Evolutionary conservation across 1,284 basidiomycete species (phyloP), one percentile per base, ranked within the genome.

Genomic region (Heterobasidion parviporum): DNA sequence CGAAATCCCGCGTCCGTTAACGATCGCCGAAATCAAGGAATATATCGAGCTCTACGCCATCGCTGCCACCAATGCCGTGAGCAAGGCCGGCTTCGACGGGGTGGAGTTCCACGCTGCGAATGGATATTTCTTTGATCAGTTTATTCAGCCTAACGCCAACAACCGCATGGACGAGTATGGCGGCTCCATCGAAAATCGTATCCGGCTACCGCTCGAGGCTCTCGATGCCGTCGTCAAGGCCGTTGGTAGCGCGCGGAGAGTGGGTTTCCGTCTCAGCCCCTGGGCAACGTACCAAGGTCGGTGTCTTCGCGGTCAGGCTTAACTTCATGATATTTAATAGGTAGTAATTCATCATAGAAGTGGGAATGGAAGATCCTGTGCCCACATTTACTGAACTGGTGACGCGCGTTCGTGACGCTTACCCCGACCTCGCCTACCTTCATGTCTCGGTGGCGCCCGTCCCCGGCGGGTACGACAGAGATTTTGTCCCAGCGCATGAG

Each of bases 91-190:
- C 4, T 70, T 70, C 55, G 70, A 72, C 52, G 69, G 69, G 26
- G 68, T 73, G 54, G 70, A 74, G 63, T 62, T 74, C 20, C 72
- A 73, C 57, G 64, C 62, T 52, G 71, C 72, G 15, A 72, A 75
- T 54, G 74, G 75, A 8, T 75, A 73, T 60, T 63, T 77, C 3
- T 49, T 73, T 45, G 70, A 72, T 61, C 69, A 74, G 60, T 77
- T 76, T 64, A 45, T 74, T 46, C 69, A 73, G 41, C 64, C 68
- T 50, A 61, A 63, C 1, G 62, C 72, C 48, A 85, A 85, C 70
- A 70, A 74, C 38, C 76, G 82, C 34, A 79, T 75, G 12, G 83
- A 87, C 67, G 68, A 73, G 50, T 87, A 82, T 63, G 82, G 83
- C 6, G 83, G 82, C 3, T 72, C 72, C 2, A 57, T 81, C 20